Evolutionary conservation across 2,329 filamentous ascomycete genomes (phyloP).

Genomic region (Ophiostoma tasmaniense): DNA sequence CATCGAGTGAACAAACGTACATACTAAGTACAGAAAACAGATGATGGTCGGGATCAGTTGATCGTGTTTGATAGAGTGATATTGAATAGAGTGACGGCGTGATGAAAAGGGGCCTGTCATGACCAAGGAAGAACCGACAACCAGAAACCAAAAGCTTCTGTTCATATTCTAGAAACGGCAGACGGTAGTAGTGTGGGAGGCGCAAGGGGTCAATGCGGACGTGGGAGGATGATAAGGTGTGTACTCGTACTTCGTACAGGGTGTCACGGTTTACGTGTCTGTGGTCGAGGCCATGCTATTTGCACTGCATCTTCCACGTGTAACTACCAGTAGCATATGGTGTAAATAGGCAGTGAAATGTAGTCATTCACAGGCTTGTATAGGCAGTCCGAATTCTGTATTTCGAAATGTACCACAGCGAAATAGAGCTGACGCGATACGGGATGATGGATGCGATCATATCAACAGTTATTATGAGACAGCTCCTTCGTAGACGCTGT

Average conservation of each 20-base stretch:
- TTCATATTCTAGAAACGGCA: constrained; percentile 5
- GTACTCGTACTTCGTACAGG: not conserved
- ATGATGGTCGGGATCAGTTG: not conserved
- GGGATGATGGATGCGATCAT: not conserved
- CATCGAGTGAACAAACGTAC: not conserved
- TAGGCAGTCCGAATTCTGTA: not conserved
- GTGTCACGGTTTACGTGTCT: not conserved
- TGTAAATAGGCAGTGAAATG: not conserved
- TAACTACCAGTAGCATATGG: too few species aligned
- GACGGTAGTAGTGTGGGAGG: not conserved
- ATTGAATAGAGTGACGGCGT: not conserved
- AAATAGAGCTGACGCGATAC: not conserved
- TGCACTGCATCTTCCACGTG: too few species aligned
- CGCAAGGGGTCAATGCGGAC: not conserved
- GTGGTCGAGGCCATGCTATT: not conserved
- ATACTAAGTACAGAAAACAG: too few species aligned
- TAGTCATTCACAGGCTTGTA: not conserved
- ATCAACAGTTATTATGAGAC: not conserved
- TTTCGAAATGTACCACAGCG: not conserved
- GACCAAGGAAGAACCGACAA: not conserved
- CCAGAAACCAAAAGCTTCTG: not conserved
- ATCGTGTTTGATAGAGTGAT: not conserved
- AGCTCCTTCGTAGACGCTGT: not conserved
- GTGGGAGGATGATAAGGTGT: not conserved
- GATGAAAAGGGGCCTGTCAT: not conserved